These are phyloP conservation scores for Fusarium redolens DNA, from an alignment of 2,329 filamentous ascomycete genomes.

Conservation along the genomic window DNA sequence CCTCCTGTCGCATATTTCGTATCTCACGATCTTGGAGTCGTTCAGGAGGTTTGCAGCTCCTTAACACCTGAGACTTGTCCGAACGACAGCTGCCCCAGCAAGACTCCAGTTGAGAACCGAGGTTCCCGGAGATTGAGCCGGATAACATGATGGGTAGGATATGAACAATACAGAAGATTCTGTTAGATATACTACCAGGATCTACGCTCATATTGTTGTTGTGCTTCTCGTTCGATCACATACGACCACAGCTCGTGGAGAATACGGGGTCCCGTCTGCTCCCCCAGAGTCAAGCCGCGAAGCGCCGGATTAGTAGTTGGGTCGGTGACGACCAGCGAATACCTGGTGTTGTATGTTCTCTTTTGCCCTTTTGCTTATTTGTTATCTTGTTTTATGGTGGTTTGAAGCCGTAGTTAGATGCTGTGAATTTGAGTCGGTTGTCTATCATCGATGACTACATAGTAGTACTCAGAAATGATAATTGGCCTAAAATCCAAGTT, in stretches of 20 bases:
- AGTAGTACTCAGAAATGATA: background rate
- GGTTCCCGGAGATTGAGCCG: no score
- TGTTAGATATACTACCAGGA: no score
- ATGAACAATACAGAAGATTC: no score
- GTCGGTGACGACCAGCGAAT: slow-evolving; percentile 33
- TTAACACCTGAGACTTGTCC: background rate
- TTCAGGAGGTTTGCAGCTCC: background rate
- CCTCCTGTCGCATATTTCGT: slow-evolving; percentile 1
- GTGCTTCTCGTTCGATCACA: background rate
- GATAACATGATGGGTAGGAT: no score
- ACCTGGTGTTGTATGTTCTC: slow-evolving; percentile 30
- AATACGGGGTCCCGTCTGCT: slow-evolving; percentile 32
- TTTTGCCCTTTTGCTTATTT: background rate
- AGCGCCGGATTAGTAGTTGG: slow-evolving; percentile 32
- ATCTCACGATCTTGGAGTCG: background rate
- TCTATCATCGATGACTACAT: background rate
- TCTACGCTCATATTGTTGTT: background rate
- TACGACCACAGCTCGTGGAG: slow-evolving; percentile 31
- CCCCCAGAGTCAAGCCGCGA: slow-evolving; percentile 28
- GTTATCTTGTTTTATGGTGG: background rate
- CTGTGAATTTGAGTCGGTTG: background rate
- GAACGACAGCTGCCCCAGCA: background rate
- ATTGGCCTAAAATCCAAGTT: no score
- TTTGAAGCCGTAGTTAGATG: background rate
- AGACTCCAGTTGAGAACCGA: background rate